Percentiles rank a stretch among this genome's conserved stretches.
These are phyloP conservation scores for Trichoderma atroviride DNA, from an alignment of 2,329 filamentous ascomycete species.

Conservation along the genomic window DNA sequence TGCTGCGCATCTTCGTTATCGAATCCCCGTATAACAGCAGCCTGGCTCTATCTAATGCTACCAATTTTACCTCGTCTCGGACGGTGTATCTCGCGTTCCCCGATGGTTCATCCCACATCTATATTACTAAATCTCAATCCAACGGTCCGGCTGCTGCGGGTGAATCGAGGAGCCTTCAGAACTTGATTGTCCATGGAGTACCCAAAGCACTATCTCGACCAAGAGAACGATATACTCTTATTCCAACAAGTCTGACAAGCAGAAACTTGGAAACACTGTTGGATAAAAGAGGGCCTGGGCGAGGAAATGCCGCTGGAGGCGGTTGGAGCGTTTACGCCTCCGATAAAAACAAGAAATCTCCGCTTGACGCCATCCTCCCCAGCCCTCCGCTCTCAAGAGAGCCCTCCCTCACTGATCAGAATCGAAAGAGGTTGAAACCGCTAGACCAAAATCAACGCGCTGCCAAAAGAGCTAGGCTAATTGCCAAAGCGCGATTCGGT, in stretches of 20 bases:
- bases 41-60: conserved; percentile 47
- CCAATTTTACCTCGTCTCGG: conserved; percentile 65
- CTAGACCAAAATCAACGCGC: conserved; percentile 39
- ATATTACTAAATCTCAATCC: conserved; percentile 59
- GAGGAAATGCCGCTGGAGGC: conserved; percentile 71
- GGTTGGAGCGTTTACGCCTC: conserved; percentile 81
- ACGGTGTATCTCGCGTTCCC: conserved; percentile 83
- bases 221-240: conserved; percentile 70
- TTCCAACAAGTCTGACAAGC: conserved; percentile 68
- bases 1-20: conserved; percentile 77
- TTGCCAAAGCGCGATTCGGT: conserved; percentile 73
- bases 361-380: conserved; percentile 56
- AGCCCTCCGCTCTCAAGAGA: conserved; percentile 48
- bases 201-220: conserved; percentile 80
- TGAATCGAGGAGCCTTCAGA: conserved; percentile 67
- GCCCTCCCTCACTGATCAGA: conserved; percentile 35
- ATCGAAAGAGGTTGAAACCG: conserved; percentile 35
- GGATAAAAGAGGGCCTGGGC: conserved; percentile 67
- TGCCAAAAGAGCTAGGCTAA: conserved; percentile 60
- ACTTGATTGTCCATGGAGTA: conserved; percentile 74
- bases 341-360: conserved; percentile 57
- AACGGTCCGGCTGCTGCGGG: conserved; percentile 45
- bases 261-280: conserved; percentile 72
- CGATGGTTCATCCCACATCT: conserved; percentile 75
- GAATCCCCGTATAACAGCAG: conserved; percentile 77